Evolutionary conservation across 306 rosid species (phyloP), one percentile per base, ranked within the genome.

Genomic region (Fragaria iinumae): DNA sequence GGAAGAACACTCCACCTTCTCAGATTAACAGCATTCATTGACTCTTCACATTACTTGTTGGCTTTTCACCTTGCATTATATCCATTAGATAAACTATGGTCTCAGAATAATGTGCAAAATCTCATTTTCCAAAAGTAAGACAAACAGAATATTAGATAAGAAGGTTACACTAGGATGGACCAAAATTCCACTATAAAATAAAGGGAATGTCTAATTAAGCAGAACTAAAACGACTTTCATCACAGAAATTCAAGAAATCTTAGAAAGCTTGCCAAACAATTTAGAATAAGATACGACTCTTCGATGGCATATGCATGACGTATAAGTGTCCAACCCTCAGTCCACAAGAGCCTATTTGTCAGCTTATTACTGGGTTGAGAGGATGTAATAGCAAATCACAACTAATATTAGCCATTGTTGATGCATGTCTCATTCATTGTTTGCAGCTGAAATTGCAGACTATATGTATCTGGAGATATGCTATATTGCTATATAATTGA

Each of bases 121-220:
- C 17, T 65, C 39, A 60, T 27, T 34, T 11, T 16, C 72, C 66
- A 59, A 50, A 32, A 52, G 38, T 21, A 38, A 18, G 36, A 50
- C 41, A 72, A 20, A 52, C n/a, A 41, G 29, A 65, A 57, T 12
- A 64, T 60, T 20, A 53, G 6, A 11, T 13, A 25, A 57, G 56
- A 52, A 62, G 78, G 23, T 57, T 20, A 49, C 65, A 77, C 21
- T 8, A 17, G 45, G 72, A 64, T 57, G 90, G 92, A 78, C 88
- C 92, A 80, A 4, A 75, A 50, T 38, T 81, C 84, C 88, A 88
- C 84, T 76, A 50, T 20, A 23, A 50, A 69, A 76, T 68, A 78
- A 71, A 68, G 25, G 77, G 16, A 20, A 25, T 9, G n/a, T 41
- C 20, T 17, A 25, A 25, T 25, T 25, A 4, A 12, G 16, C 32